Evolutionary conservation across 2,329 filamentous ascomycete genomes (phyloP).

Genomic region (Phaeoacremonium minimum): DNA sequence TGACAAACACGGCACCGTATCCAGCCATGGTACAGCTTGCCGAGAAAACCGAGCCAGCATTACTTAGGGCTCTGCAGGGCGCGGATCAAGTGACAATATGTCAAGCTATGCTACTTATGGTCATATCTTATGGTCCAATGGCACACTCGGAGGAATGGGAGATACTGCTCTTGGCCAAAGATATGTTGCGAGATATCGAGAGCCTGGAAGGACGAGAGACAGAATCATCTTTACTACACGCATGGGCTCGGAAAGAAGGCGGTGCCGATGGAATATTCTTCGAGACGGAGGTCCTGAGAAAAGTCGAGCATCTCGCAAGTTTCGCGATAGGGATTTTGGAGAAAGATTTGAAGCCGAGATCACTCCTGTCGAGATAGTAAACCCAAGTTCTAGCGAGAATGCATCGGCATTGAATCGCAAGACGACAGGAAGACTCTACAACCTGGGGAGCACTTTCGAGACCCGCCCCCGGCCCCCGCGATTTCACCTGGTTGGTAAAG

Average conservation of each 20-base stretch:
- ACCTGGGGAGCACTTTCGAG: too few species aligned
- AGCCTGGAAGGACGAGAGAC: constrained; percentile 38
- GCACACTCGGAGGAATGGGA: constrained; percentile 42
- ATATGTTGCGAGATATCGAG: constrained; percentile 45
- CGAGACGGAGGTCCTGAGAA: constrained; percentile 40
- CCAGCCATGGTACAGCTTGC: constrained; percentile 21
- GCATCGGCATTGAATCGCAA: too few species aligned
- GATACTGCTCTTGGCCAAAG: constrained; percentile 34
- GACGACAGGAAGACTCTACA: too few species aligned
- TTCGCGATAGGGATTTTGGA: constrained; percentile 39
- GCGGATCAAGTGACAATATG: constrained; percentile 50
- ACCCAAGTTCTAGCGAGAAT: too few species aligned
- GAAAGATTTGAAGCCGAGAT: constrained; percentile 33
- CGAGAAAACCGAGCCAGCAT: constrained; percentile 17
- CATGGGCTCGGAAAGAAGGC: constrained; percentile 37
- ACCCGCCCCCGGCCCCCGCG: too few species aligned
- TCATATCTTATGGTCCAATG: constrained; percentile 33
- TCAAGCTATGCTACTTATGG: constrained; percentile 47
- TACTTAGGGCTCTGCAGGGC: constrained; percentile 25
- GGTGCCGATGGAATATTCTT: constrained; percentile 35
- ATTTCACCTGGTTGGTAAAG: too few species aligned
- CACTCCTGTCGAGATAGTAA: too few species aligned
- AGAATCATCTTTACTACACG: constrained; percentile 36
- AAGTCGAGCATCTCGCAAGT: constrained; percentile 39
- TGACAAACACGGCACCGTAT: constrained; percentile 43